Evolutionary conservation across 192 early-diverging fungal species (phyloP), one percentile per base, ranked within the genome.

Genomic region (Rhizoclosmatium globosum): DNA sequence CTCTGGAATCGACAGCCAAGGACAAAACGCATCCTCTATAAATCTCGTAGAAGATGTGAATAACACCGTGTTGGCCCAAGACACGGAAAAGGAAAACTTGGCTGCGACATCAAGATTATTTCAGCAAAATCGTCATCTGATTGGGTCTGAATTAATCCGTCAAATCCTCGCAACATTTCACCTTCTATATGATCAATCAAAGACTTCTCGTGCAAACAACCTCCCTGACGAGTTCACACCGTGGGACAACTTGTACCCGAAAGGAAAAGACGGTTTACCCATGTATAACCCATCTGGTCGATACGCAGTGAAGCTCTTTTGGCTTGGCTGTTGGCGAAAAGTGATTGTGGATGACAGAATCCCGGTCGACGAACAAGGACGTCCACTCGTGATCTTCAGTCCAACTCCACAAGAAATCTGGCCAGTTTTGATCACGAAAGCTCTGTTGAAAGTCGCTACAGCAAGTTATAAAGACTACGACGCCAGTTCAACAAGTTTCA

Each of bases 201-300:
- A 81, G 44, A n/a, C 81, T 17, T 64, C 78, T 15, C 60, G 79
- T 11, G 70, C 73, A 38, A 65, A 73, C 7, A 80, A 76, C 31
- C 43, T 79, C 13, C 70, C 71, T n/a, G 84, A 89, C 60, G 87
- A 86, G 64, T 87, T 86, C 71, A 47, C 62, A 4, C 87, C 88
- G n/a, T 91, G 90, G 90, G 90, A 91, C 53, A 80, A 84, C 44
- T 81, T 91, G 44, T 91, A 87, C 68, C 90, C 90, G 43, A 91
- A 91, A 68, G 79, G 73, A 31, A 91, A 91, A 64, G 90, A 91
- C 77, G 90, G 89, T 19, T 67, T 87, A 44, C 90, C 90, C 19
- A 74, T 64, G 68, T 90, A 89, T 74, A 91, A 90, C 65, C 47
- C 84, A 3, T 82, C 79, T 39, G 90, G 90, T 21, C 87, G 91